Base-by-base conservation (phyloP, 2,329 filamentous ascomycete genomes). In the Sporothrix brunneoviolacea region DNA sequence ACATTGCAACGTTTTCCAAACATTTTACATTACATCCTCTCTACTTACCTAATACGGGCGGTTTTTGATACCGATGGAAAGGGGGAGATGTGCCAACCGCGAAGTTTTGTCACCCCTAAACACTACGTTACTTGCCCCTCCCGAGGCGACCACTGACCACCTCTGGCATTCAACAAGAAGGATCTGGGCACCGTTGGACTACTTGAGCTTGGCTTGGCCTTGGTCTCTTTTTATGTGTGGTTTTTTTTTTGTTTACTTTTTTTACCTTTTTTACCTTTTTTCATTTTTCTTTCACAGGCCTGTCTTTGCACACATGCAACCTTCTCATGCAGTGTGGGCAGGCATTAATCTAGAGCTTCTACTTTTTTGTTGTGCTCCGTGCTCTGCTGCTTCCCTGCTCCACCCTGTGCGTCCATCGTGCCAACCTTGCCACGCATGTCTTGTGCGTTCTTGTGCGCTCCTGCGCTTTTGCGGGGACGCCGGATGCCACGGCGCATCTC, bases 121-220 rank as follows among this genome's bases (percentile, higher is more conserved):
- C 36, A 9, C 45, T 22, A 36, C 36, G 22, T 19, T 36, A 22
- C 44, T 32, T 24, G 27, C 18, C 36, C 15, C 21, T 19, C 18
- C 36, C 19, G 8, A 19, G 16, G 19, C 24, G 9, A 12, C 19
- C 18, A 9, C 30, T 7, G 27, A 30, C 27, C 12, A n/a, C 35
- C 35, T 47, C 30, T 39, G 44, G 24, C 30, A 37, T 45, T 51
- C 41, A 51, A 46, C 48, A 51, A 37, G 36, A 45, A 18, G 48
- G 41, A 43, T 32, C n/a, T n/a, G 35, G 35, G 12, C 33, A 24
- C 24, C 24, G 21, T 19, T 32, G 16, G 44, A 16, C 15, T 24
- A 46, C 21, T 46, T 21, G 24, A 28, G 10, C 24, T 10, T 47
- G 32, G 43, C n/a, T 47, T 47, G 44, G 35, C 44, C 30, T 18